Evolutionary conservation across 148 eudicot species (phyloP).

Genomic region (Nepenthes mirabilis): DNA sequence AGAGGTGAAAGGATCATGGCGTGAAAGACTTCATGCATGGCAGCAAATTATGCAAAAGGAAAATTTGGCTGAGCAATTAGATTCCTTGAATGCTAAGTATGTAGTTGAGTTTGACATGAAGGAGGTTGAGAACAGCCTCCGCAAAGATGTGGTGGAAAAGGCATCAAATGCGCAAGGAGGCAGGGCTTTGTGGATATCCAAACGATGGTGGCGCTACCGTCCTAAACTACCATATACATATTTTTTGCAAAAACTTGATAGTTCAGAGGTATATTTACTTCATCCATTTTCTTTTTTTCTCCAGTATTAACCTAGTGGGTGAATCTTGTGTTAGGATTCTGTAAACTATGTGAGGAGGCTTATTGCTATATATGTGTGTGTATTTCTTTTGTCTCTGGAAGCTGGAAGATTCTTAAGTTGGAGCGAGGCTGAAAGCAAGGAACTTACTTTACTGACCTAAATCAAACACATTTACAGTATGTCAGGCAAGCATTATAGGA

Average conservation of each 20-base stretch:
- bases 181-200: conserved; percentile 86
- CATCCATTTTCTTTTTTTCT: conserved; percentile 4
- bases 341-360: too few species aligned
- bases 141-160: conserved; percentile 71
- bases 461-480: too few species aligned
- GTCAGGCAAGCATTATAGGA: too few species aligned
- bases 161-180: conserved; percentile 38
- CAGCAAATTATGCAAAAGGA: conserved; percentile 62
- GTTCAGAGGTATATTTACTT: conserved; percentile 51
- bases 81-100: conserved; percentile 54
- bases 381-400: not conserved
- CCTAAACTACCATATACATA: conserved; percentile 94
- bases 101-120: conserved; percentile 89
- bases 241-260: conserved; percentile 79
- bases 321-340: not conserved
- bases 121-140: conserved; percentile 83
- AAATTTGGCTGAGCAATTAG: conserved; percentile 54
- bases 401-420: too few species aligned
- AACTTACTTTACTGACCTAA: too few species aligned
- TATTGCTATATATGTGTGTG: not conserved
- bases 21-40: conserved; percentile 77
- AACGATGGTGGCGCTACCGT: conserved; percentile 98
- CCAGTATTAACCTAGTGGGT: not conserved
- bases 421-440: too few species aligned
- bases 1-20: conserved; percentile 59